Conservation (phyloP, 768 basidiomycete species). For the Pulveroboletus sp. region DNA sequence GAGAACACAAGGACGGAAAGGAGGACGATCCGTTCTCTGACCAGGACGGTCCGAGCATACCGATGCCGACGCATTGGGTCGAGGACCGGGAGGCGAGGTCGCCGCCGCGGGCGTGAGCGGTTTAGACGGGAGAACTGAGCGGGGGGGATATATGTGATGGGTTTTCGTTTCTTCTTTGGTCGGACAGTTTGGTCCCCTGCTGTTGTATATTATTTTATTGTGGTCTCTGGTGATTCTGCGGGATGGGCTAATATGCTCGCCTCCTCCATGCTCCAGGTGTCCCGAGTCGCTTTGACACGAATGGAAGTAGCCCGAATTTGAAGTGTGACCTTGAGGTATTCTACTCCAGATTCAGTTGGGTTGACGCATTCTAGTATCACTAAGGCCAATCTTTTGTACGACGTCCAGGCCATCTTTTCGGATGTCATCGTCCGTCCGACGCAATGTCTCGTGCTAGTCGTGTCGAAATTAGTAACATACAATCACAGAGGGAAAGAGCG, state of each 20-base stretch:
- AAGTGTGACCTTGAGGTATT: background rate
- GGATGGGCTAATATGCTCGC: too few species aligned
- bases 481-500: background rate
- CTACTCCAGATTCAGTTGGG: background rate
- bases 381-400: background rate
- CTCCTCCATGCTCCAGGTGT: background rate
- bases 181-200: too few species aligned
- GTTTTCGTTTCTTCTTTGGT: too few species aligned
- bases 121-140: too few species aligned
- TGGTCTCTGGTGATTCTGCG: too few species aligned
- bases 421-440: slow-evolving; percentile 3
- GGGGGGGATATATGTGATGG: background rate
- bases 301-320: background rate
- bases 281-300: background rate
- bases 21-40: slow-evolving; percentile 56
- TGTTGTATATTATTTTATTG: too few species aligned
- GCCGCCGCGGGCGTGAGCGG: slow-evolving; percentile 6
- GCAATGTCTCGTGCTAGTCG: background rate
- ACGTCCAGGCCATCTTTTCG: background rate
- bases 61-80: slow-evolving; percentile 32
- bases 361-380: background rate
- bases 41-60: slow-evolving; percentile 36
- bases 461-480: background rate
- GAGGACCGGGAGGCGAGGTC: slow-evolving; percentile 42
- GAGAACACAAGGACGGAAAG: slow-evolving; percentile 29